Evolutionary conservation across 495 filamentous ascomycete genomes (phyloP).

Genomic region (Aspergillus campestris): DNA sequence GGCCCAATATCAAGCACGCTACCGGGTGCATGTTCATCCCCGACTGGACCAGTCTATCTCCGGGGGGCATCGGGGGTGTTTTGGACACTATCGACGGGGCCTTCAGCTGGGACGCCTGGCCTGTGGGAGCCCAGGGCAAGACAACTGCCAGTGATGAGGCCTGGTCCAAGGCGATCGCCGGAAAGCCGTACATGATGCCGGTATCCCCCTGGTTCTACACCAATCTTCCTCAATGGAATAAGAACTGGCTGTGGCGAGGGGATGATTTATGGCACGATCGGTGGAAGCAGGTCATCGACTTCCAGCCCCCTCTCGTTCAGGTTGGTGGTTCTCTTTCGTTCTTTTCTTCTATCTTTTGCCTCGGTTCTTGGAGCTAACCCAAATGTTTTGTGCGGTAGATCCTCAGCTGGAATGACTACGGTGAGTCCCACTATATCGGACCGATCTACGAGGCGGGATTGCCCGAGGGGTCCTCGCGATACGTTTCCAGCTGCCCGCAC

Average conservation of each 20-base stretch:
- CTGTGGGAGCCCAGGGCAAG: slow-evolving; percentile 44
- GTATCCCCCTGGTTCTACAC: slow-evolving; percentile 66
- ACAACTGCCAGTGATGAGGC: slow-evolving; percentile 45
- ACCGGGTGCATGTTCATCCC: slow-evolving; percentile 49
- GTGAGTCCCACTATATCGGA: slow-evolving; percentile 68
- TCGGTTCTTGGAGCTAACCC: background rate
- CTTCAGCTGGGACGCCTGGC: slow-evolving; percentile 66
- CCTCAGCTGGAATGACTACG: slow-evolving; percentile 66
- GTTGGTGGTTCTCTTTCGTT: slow-evolving; percentile 21
- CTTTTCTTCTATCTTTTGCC: background rate
- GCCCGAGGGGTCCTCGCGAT: slow-evolving; percentile 40
- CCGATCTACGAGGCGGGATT: slow-evolving; percentile 42
- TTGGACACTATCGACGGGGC: slow-evolving; percentile 34
- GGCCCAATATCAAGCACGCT: slow-evolving; percentile 40
- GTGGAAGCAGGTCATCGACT: slow-evolving; percentile 55
- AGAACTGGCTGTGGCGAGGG: slow-evolving; percentile 61
- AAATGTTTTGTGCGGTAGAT: slow-evolving; percentile 20
- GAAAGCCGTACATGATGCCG: slow-evolving; percentile 65
- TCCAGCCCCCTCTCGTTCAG: slow-evolving; percentile 56
- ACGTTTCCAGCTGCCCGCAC: slow-evolving; percentile 44
- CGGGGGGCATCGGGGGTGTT: slow-evolving; percentile 22
- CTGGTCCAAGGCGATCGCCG: slow-evolving; percentile 36
- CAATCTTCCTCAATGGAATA: slow-evolving; percentile 54
- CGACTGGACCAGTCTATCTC: slow-evolving; percentile 47
- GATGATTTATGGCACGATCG: slow-evolving; percentile 63